Percentiles rank a stretch among this genome's conserved stretches.
Evolutionary conservation across 2,329 filamentous ascomycete species (phyloP).

Genomic region (Knufia fluminis): DNA sequence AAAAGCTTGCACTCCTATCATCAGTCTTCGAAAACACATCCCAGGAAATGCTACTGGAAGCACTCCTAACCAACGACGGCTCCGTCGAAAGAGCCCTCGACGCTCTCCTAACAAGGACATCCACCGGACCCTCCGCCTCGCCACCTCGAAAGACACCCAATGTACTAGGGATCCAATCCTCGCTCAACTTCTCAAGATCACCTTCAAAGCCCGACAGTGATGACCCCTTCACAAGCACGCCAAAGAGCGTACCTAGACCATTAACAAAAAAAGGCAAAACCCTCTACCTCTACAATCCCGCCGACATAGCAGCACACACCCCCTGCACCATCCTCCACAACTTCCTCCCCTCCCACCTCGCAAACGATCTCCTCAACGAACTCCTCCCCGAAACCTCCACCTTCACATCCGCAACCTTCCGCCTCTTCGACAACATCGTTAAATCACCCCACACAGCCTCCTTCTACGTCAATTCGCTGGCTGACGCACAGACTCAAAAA

Average conservation of each 20-base stretch:
- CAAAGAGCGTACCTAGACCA: conserved; percentile 22
- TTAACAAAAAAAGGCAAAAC: conserved; percentile 71
- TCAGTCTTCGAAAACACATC: conserved; percentile 61
- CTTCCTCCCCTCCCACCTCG: conserved; percentile 64
- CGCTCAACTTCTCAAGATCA: conserved; percentile 29
- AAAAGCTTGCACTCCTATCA: conserved; percentile 74
- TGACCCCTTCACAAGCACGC: conserved; percentile 22
- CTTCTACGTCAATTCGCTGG: conserved; percentile 69
- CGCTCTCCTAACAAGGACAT: conserved; percentile 38
- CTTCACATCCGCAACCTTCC: conserved; percentile 65
- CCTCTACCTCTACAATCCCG: conserved; percentile 70
- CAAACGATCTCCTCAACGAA: conserved; percentile 65
- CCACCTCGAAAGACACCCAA: conserved; percentile 24
- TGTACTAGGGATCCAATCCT: conserved; percentile 30
- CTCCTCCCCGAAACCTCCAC: conserved; percentile 63
- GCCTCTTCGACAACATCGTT: conserved; percentile 81
- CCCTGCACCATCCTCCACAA: conserved; percentile 90
- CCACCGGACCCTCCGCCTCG: conserved; percentile 43
- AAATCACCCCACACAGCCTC: conserved; percentile 73
- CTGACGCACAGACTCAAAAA: conserved; percentile 61
- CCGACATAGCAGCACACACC: conserved; percentile 71
- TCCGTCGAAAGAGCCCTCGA: conserved; percentile 58
- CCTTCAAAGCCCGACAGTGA: conserved; percentile 18
- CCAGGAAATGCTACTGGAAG: conserved; percentile 63
- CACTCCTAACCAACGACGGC: conserved; percentile 68